Evolutionary conservation across 148 eudicot genomes (phyloP), one percentile per base, ranked within the genome.

Genomic region (Vaccinium darrowii): DNA sequence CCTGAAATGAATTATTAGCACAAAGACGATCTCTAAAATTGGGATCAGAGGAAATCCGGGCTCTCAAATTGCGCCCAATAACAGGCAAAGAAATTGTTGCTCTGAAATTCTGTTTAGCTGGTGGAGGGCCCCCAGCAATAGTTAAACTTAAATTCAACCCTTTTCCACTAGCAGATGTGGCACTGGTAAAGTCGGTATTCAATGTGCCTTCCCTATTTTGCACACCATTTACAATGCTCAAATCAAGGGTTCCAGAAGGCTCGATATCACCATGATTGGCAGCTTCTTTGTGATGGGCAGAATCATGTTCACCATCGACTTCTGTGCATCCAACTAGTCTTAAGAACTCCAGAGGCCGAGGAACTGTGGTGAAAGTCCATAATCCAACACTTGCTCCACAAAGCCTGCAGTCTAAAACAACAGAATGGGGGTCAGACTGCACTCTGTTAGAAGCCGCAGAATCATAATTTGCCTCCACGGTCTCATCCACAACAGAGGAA

Each of bases 111-210:
- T 95, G 98, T 84, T 88, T 89, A 27, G 95, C 84, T 80, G 99
- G 99, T 75, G 93, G 88, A 80, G 95, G 98, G 49, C 99, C 99
- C 76, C 98, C 99, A 27, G 98, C 99, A 88, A 97, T 97, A 11
- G 99, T 90, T 90, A 94, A 87, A 82, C 84, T 93, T 65, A 90
- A 89, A 82, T 81, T 76, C 53, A 86, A 85, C 43, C 79, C 81
- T 81, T 79, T 74, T 74, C 72, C 88, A 80, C 21, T 81, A 54
- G 87, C 87, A 27, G 83, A 72, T 49, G 86, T 49, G 79, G 88
- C 81, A 83, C 84, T 87, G 80, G 83, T 74, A 63, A 83, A 76
- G 21, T 72, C 80, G 76, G 82, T 76, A 78, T 77, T 74, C 56
- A 3, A 36, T 80, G 85, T 58, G 67, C 82, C 85, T 81, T 79